These are phyloP conservation scores for Paraphoma sp. DNA, from an alignment of 2,329 filamentous ascomycete genomes.

Conservation along the genomic window DNA sequence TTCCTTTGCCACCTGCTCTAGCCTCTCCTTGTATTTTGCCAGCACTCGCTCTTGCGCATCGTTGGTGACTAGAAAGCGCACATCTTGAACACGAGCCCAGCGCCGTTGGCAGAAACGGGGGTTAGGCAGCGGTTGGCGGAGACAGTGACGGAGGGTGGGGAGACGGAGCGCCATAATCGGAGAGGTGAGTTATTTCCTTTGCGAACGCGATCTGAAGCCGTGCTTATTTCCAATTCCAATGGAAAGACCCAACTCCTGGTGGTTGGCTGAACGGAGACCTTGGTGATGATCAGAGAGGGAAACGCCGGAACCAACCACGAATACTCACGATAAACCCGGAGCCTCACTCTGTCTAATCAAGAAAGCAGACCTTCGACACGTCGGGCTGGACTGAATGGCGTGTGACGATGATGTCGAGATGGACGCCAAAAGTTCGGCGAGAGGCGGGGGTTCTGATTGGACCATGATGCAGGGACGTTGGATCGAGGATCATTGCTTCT, in stretches of 20 bases:
- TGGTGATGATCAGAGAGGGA: too few relatives aligned
- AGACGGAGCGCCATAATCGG: conserved; percentile 26
- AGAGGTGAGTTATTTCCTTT: neutral
- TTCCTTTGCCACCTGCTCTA: conserved; percentile 79
- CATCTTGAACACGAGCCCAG: conserved; percentile 91
- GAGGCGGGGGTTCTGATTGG: conserved; percentile 26
- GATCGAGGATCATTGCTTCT: conserved; percentile 6
- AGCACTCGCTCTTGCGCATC: conserved; percentile 70
- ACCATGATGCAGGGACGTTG: neutral
- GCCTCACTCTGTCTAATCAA: too few relatives aligned
- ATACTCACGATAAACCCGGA: too few relatives aligned
- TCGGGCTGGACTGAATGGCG: too few relatives aligned
- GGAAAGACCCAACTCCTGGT: too few relatives aligned
- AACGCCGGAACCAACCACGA: too few relatives aligned
- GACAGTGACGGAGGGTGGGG: conserved; percentile 37
- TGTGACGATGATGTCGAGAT: conserved; percentile 4
- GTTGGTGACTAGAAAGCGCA: conserved; percentile 86
- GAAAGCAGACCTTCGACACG: too few relatives aligned
- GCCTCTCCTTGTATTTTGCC: conserved; percentile 87
- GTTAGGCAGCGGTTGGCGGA: conserved; percentile 38
- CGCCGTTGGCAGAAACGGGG: conserved; percentile 66
- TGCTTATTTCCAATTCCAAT: too few relatives aligned
- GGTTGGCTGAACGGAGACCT: too few relatives aligned
- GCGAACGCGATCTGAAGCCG: too few relatives aligned
- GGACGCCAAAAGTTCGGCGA: conserved; percentile 15